A percentile compares a stretch with the other conserved stretches of the same genome.
Conservation (phyloP, 139 green algal genomes). For the Bryopsis sp. region DNA sequence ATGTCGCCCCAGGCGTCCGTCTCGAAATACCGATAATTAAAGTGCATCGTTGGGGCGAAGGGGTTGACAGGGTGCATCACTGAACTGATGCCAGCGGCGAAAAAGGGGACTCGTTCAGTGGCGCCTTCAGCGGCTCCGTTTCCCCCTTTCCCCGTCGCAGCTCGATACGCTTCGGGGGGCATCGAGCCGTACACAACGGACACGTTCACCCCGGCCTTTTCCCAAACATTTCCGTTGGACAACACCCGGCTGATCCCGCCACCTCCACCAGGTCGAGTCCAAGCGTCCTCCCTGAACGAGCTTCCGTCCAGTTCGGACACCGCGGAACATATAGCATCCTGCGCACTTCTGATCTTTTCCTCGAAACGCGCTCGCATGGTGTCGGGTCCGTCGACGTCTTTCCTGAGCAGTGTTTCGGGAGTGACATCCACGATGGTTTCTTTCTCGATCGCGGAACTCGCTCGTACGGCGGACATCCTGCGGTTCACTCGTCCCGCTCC, state of each 20-base stretch:
- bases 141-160: constrained; percentile 51
- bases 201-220: constrained; percentile 86
- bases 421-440: constrained; percentile 8
- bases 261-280: constrained; percentile 77
- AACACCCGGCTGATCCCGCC: constrained; percentile 95
- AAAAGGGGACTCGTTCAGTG: constrained; percentile 86
- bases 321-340: constrained; percentile 83
- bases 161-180: constrained; percentile 92
- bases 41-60: constrained; percentile 95
- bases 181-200: constrained; percentile 96
- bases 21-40: constrained; percentile 99
- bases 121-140: constrained; percentile 21
- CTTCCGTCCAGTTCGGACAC: constrained; percentile 85
- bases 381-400: neutral
- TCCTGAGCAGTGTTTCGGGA: neutral
- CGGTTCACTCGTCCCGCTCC: too few species aligned
- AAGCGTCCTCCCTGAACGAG: constrained; percentile 90
- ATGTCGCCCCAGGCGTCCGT: constrained; percentile 91
- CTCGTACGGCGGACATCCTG: too few species aligned
- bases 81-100: constrained; percentile 89
- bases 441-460: constrained; percentile 6
- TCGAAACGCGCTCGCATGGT: constrained; percentile 79
- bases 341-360: constrained; percentile 66
- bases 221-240: constrained; percentile 34
- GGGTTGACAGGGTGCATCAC: constrained; percentile 98